phyloP scores from a whole-genome alignment of 2,329 filamentous ascomycete species.

The Leptographium procerum region DNA sequence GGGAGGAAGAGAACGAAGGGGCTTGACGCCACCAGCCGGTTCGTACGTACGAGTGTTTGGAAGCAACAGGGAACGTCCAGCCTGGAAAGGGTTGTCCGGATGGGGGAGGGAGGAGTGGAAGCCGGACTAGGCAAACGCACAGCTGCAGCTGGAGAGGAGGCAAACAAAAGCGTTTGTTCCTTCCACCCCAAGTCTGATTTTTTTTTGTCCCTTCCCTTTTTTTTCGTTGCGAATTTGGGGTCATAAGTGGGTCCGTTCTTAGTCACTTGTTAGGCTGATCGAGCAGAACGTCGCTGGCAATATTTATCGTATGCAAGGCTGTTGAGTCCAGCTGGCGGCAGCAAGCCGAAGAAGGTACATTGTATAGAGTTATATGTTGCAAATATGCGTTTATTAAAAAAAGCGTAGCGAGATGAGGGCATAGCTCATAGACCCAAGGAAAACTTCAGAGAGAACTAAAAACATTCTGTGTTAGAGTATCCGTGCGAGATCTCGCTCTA shows the following conservation, averaged over 20 bases:
- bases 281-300: neutral
- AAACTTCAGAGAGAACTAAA: no score
- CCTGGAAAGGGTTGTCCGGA: neutral
- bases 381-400: no score
- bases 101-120: neutral
- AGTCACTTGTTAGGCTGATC: neutral
- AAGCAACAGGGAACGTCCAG: neutral
- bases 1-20: neutral
- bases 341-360: no score
- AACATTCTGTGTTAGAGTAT: no score
- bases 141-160: neutral
- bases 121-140: neutral
- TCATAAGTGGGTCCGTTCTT: neutral
- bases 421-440: no score
- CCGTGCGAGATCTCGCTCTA: no score
- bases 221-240: neutral
- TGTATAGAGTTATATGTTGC: no score
- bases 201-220: constrained; percentile 1
- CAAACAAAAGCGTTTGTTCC: neutral
- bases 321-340: neutral
- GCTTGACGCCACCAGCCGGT: neutral
- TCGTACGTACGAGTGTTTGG: neutral
- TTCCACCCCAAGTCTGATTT: neutral
- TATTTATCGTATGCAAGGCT: neutral
- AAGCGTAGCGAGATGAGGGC: no score